phyloP scores from a whole-genome alignment of 331 rosid genomes.

The Dryas integrifolia region DNA sequence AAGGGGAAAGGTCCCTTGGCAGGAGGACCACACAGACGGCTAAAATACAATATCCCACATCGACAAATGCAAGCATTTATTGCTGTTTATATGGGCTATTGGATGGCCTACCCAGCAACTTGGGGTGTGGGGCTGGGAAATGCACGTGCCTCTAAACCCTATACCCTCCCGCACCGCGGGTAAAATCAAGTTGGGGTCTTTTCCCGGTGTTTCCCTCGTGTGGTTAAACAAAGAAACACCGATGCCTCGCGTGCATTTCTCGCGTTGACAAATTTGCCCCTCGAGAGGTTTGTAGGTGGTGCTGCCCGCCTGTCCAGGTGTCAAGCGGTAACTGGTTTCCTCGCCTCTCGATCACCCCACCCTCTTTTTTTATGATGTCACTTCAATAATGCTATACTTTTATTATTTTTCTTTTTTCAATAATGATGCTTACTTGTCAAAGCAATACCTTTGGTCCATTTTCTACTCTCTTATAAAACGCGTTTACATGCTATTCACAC shows the following conservation, averaged over 20 bases:
- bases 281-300: neutral
- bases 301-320: neutral
- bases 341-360: neutral
- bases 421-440: neutral
- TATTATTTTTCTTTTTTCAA: too few species aligned
- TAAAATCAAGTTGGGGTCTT: neutral
- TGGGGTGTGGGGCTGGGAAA: neutral
- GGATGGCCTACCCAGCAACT: accelerated
- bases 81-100: neutral
- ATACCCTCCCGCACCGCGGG: neutral
- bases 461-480: neutral
- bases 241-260: neutral
- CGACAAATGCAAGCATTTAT: neutral
- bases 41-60: neutral
- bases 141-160: neutral
- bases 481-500: neutral
- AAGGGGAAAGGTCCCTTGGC: too few species aligned
- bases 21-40: too few species aligned
- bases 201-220: slow-evolving; percentile 1
- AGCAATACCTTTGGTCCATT: neutral
- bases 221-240: neutral
- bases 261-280: neutral
- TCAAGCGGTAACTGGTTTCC: neutral
- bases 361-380: neutral
- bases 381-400: too few species aligned